Base-by-base conservation (phyloP, 495 filamentous ascomycete species). In the Xylaria bambusicola region DNA sequence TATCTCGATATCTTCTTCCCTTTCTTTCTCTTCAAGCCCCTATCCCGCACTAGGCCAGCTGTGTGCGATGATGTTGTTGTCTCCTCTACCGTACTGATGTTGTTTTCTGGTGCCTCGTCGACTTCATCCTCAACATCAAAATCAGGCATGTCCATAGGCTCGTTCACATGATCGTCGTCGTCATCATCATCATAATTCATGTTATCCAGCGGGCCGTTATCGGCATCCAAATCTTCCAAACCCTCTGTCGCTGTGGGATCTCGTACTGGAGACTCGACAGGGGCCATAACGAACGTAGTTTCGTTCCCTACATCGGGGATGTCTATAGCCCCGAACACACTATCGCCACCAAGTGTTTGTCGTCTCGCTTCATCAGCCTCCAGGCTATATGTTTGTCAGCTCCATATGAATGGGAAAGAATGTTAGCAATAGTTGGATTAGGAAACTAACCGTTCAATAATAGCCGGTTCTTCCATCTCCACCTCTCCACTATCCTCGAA, bases 1-100 rank as follows among this genome's bases (percentile, higher is more conserved):
- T 90, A 76, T 54, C 82, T 79, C 2, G 92, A 93, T n/a, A 89
- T 66, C 61, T 85, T 81, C 45, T 78, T 80, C 62, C 79, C 77
- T 56, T 79, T 77, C 58, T 85, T 82, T 21, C 66, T 80, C 72
- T 21, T 60, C 12, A 29, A 21, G 9, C 47, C 58, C 48, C 67
- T 66, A 47, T 71, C 38, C n/a, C 57, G 21, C 13, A 60, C 53
- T 61, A 62, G 44, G 63, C 70, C 46, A 71, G 63, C 12, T 64
- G 40, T 70, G 65, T 50, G 65, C 50, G 54, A 71, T 49, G 24
- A 72, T 15, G 52, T 62, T 12, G 52, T 62, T 13, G 59, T 24
- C 35, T 61, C 64, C 10, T 56, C 68, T 24, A 58, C 49, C 24
- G 47, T 62, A 40, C 35, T 59, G 2, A 20, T 57, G 21, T 59